Evolutionary conservation across 1,139 yeast species (phyloP).

Genomic region (Yamadazyma spencermartinsiae): DNA sequence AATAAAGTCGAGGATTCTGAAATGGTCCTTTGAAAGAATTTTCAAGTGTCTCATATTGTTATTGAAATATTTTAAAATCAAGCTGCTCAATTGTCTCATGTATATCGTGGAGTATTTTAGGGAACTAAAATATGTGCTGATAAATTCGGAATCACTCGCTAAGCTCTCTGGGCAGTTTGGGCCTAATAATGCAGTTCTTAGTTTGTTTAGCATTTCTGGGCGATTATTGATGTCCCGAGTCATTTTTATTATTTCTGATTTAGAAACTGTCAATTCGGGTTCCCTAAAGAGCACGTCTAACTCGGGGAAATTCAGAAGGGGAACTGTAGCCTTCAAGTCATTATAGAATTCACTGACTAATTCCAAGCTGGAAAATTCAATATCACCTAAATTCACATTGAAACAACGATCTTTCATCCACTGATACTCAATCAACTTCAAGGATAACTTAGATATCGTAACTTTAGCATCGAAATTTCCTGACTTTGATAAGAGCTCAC

Average conservation of each 20-base stretch:
- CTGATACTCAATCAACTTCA: constrained; percentile 7
- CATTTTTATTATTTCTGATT: background rate
- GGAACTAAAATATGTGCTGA: background rate
- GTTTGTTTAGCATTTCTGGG: background rate
- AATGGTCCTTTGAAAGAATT: constrained; percentile 19
- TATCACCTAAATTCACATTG: background rate
- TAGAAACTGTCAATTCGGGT: background rate
- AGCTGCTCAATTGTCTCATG: background rate
- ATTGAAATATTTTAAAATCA: constrained; percentile 2
- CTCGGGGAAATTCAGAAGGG: background rate
- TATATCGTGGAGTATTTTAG: background rate
- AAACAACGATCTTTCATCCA: constrained; percentile 4
- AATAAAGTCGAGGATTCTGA: constrained; percentile 24
- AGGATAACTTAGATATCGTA: constrained; percentile 1
- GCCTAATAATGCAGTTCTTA: background rate
- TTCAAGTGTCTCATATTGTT: constrained; percentile 5
- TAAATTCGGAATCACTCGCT: background rate
- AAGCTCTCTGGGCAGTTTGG: background rate
- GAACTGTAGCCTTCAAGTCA: constrained; percentile 1
- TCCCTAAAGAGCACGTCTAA: background rate
- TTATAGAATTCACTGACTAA: background rate
- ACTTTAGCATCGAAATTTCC: background rate
- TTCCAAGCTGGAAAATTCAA: background rate
- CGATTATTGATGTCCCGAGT: background rate
- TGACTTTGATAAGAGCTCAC: constrained; percentile 10